Percentiles rank a stretch among this genome's conserved stretches.
Conservation (phyloP, 495 filamentous ascomycete genomes). For the Amorphotheca resinae region DNA sequence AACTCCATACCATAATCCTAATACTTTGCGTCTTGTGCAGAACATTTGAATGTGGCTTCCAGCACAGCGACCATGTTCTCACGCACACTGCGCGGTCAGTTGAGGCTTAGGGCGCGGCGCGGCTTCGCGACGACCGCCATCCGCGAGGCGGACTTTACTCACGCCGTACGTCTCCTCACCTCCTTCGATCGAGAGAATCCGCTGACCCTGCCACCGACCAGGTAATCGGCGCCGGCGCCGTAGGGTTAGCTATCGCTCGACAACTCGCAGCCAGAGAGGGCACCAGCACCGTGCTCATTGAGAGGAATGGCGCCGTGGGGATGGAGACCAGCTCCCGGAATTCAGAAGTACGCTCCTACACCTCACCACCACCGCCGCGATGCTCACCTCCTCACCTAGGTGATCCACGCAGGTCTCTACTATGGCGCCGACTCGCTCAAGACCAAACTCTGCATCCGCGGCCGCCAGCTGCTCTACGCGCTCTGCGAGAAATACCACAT, state of each 20-base stretch:
- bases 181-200: background rate
- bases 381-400: conserved; percentile 31
- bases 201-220: conserved; percentile 19
- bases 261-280: conserved; percentile 49
- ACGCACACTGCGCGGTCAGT: conserved; percentile 4
- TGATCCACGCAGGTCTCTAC: conserved; percentile 93
- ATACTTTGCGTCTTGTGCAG: too few species aligned
- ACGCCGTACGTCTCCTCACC: conserved; percentile 44
- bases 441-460: conserved; percentile 67
- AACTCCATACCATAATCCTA: too few species aligned
- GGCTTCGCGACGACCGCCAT: conserved; percentile 10
- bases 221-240: conserved; percentile 84
- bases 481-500: conserved; percentile 57
- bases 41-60: background rate
- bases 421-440: conserved; percentile 71
- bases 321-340: conserved; percentile 90
- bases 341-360: conserved; percentile 50
- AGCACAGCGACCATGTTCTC: conserved; percentile 7
- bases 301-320: conserved; percentile 64
- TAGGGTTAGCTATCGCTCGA: conserved; percentile 80
- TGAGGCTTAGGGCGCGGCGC: conserved; percentile 5
- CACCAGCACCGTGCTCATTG: conserved; percentile 62
- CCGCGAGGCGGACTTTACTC: conserved; percentile 59
- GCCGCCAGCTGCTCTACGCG: conserved; percentile 63
- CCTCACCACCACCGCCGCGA: background rate